phyloP scores from a whole-genome alignment of 31 red algal species.

The Endocladia muricata region DNA sequence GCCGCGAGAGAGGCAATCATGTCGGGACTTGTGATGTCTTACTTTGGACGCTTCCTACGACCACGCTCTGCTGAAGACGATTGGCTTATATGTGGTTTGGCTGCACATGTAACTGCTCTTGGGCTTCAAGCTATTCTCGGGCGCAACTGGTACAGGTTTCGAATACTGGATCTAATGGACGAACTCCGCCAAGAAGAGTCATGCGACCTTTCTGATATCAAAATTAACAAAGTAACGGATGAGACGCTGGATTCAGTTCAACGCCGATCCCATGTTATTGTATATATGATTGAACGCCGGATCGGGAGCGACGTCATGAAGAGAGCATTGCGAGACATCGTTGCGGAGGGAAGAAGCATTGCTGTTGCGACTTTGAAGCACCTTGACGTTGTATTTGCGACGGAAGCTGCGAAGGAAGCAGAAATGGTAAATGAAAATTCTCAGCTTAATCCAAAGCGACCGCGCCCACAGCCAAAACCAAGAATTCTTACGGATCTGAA shows the following conservation, averaged over 20 bases:
- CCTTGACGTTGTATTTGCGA: slow-evolving; percentile 15
- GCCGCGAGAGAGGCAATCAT: slow-evolving; percentile 61
- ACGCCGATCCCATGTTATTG: slow-evolving; percentile 46
- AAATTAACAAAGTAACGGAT: slow-evolving; percentile 30
- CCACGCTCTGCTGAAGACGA: slow-evolving; percentile 53
- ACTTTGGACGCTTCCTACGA: slow-evolving; percentile 54
- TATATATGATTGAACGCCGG: slow-evolving; percentile 64
- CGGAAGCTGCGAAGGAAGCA: neutral
- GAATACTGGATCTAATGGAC: slow-evolving; percentile 44
- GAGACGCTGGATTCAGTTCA: slow-evolving; percentile 23
- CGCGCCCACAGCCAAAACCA: neutral
- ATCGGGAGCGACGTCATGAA: slow-evolving; percentile 63
- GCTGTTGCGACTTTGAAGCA: slow-evolving; percentile 15
- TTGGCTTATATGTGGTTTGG: slow-evolving; percentile 61
- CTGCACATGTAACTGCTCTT: slow-evolving; percentile 50
- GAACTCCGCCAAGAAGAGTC: slow-evolving; percentile 25
- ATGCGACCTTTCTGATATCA: slow-evolving; percentile 23
- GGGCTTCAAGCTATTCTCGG: slow-evolving; percentile 58
- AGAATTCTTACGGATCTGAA: slow-evolving; percentile 48
- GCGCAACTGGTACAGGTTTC: slow-evolving; percentile 62
- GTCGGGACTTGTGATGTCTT: slow-evolving; percentile 51
- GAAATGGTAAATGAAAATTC: neutral
- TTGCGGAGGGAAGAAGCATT: slow-evolving; percentile 52
- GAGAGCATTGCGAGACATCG: slow-evolving; percentile 62
- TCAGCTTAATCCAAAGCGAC: neutral